Evolutionary conservation across 2,329 filamentous ascomycete species (phyloP), one percentile per base, ranked within the genome.

Genomic region (Didymellaceae sp.): DNA sequence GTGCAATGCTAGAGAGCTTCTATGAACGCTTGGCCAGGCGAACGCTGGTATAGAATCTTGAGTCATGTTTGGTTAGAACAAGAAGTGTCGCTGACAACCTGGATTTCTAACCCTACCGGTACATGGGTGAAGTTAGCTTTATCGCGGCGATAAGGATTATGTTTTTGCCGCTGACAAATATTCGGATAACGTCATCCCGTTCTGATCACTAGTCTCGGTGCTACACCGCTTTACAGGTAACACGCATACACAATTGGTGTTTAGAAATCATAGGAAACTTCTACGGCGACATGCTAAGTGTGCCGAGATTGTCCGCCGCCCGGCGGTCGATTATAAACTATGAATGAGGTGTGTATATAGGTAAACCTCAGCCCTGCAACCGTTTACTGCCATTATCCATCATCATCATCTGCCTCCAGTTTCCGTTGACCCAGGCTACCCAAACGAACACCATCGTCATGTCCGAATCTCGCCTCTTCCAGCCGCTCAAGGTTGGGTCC

Each of bases 401-500:
- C 26, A 14, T 20, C 20, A 26, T 39, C 21, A 24, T 16, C 24
- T 8, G 4, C 13, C 20, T 8, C 17, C 6, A 20, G 38, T 26
- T 30, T 22, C 17, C 30, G 28, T 45, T 18, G 11, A 25, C 37
- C 21, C 17, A 6, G 39, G 14, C 11, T 37, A 37, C 11, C 2
- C 24, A 28, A 21, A 16, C 18, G 5, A 6, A 11, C 2, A 34
- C 24, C 14, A 35, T 21, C 32, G 56, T 54, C n/a, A 70, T 69
- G 67, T 53, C 66, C 7, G 45, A 56, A 21, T 65, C 62, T 13
- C 59, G 55, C 30, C 66, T 74, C 21, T 73, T 74, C 61, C 61
- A 65, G 43, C 70, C 71, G 8, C 63, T 74, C 49, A 68, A 67
- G 50, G 48, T 72, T 35, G 71, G 71, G 53, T 58, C 62, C 16